Base-by-base conservation (phyloP, 1,284 basidiomycete genomes). In the Rhodotorula sp. region DNA sequence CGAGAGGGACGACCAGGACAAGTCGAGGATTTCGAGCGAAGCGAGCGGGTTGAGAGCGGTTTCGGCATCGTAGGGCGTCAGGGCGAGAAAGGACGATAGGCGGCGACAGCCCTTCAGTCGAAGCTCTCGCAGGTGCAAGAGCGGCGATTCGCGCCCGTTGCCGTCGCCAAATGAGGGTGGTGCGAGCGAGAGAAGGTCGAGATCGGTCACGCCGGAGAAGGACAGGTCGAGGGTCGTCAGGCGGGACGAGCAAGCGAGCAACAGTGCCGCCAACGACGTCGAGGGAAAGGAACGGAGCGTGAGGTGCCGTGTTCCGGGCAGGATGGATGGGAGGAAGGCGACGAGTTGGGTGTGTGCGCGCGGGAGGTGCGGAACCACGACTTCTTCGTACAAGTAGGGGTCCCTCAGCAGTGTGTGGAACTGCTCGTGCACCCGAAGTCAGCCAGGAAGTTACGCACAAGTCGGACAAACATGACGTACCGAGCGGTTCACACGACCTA, bases 1-100 rank as follows among this genome's bases (percentile, higher is more conserved):
- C 0, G 57, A 21, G 34, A 65, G n/a, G 19, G 55, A 49, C 27
- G 62, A 54, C 62, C 62, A 69, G 45, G 61, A 65, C 13, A 69
- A 58, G 58, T 69, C 67, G 61, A 68, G 57, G 23, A 17, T 25
- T 14, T 13, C 19, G 25, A 63, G 57, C 23, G 44, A n/a, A 9
- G 14, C 13, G n/a, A 58, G 42, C 12, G 57, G 10, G 4, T 34
- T 34, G 34, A 34, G 34, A 34, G 42, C 1, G 1, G 21, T 17
- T 16, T 34, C 27, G 16, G 14, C 16, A 3, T 19, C 9, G 7
- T 49, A 25, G 17, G 23, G 19, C 7, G 48, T 17, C 41, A 57
- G 42, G 14, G 48, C 5, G 12, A 61, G 62, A 19, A 68, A 58
- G 17, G 41, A 16, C 9, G 61, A 41, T n/a, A 63, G 23, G 1